These are phyloP conservation scores for Zopfia rhizophila DNA, from an alignment of 2,329 filamentous ascomycete genomes.

Conservation along the genomic window DNA sequence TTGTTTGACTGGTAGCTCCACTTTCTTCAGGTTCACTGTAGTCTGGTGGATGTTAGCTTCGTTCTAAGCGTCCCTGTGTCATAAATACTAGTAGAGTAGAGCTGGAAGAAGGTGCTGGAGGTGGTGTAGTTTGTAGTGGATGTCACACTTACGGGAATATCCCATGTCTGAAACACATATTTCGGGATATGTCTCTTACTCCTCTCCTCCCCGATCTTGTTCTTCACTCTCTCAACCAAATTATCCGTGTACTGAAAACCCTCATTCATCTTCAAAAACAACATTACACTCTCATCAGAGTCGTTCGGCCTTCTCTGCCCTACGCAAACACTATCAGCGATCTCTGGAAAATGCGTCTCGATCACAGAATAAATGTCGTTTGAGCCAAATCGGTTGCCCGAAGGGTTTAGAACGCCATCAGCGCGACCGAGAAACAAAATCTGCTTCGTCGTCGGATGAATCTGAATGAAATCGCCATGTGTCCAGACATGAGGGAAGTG, in stretches of 20 bases:
- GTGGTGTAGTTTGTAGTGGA: neutral
- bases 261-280: conserved; percentile 70
- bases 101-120: neutral
- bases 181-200: conserved; percentile 80
- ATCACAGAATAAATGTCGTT: conserved; percentile 83
- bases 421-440: conserved; percentile 75
- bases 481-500: conserved; percentile 74
- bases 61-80: neutral
- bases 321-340: conserved; percentile 81
- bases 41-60: conserved; percentile 59
- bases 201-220: conserved; percentile 71
- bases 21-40: conserved; percentile 86
- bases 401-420: conserved; percentile 83
- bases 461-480: conserved; percentile 81
- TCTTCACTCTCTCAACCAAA: conserved; percentile 70
- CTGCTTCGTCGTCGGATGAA: conserved; percentile 74
- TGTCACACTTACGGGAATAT: conserved; percentile 78
- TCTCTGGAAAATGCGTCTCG: conserved; percentile 70
- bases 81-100: no score
- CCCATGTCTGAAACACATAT: conserved; percentile 81
- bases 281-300: conserved; percentile 66
- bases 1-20: conserved; percentile 84
- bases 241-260: conserved; percentile 65
- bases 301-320: conserved; percentile 75
- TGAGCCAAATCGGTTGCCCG: conserved; percentile 80